A percentile compares a stretch with the other conserved stretches of the same genome.
Conservation (phyloP, 306 rosid species). For the Luffa acutangula region DNA sequence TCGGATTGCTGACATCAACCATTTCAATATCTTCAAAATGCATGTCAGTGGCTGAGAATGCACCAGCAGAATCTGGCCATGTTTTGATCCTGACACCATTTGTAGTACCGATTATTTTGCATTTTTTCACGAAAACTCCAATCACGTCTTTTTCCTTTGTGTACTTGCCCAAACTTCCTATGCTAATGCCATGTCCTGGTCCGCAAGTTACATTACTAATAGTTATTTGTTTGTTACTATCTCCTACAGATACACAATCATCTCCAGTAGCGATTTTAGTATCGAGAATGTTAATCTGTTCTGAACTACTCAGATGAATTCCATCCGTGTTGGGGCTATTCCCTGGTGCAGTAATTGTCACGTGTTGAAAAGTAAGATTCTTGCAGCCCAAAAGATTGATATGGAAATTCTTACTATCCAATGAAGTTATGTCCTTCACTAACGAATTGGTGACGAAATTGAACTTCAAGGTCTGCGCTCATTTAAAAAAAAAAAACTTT, state of each 20-base stretch:
- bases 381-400: neutral
- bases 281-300: neutral
- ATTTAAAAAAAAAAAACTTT: no score
- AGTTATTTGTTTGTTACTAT: neutral
- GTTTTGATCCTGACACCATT: conserved; percentile 46
- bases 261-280: neutral
- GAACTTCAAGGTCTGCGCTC: neutral
- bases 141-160: no score
- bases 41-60: conserved; percentile 15
- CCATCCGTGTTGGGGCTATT: neutral
- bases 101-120: conserved; percentile 3
- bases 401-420: neutral
- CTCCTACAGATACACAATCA: neutral
- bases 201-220: neutral
- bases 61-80: conserved; percentile 20
- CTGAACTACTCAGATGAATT: neutral
- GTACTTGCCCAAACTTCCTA: no score
- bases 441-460: neutral
- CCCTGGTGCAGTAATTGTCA: neutral
- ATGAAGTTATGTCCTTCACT: neutral
- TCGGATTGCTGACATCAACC: neutral
- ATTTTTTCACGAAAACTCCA: neutral
- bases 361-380: neutral
- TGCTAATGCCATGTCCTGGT: neutral
- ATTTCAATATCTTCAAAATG: neutral